Evolutionary conservation across 192 early-diverging fungal genomes (phyloP).

Genomic region (Entomortierella parvispora): DNA sequence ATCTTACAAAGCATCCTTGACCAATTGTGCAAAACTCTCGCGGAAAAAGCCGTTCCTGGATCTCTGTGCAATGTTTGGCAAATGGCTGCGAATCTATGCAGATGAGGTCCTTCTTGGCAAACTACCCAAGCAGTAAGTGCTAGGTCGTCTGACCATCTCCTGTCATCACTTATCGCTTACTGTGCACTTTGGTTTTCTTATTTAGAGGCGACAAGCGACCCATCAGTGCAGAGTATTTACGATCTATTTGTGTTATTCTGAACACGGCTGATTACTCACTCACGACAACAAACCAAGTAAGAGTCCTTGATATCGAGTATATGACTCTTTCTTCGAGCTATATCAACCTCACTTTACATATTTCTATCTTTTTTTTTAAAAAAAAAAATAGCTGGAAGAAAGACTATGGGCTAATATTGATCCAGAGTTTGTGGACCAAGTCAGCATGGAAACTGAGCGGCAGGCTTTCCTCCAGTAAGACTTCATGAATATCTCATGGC

Average conservation of each 20-base stretch:
- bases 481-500: no score
- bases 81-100: slow-evolving; percentile 83
- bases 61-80: slow-evolving; percentile 81
- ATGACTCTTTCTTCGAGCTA: background rate
- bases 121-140: slow-evolving; percentile 70
- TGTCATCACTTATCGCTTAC: background rate
- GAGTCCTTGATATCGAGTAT: background rate
- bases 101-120: slow-evolving; percentile 75
- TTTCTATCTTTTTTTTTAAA: slow-evolving; percentile 6
- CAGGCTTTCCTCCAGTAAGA: slow-evolving; percentile 84
- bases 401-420: slow-evolving; percentile 89
- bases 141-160: background rate
- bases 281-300: slow-evolving; percentile 79
- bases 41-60: slow-evolving; percentile 89
- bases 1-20: slow-evolving; percentile 89
- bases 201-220: slow-evolving; percentile 69
- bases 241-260: slow-evolving; percentile 79
- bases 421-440: slow-evolving; percentile 67
- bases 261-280: slow-evolving; percentile 97
- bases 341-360: background rate
- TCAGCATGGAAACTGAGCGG: slow-evolving; percentile 79
- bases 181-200: background rate
- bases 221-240: slow-evolving; percentile 74
- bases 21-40: slow-evolving; percentile 86
- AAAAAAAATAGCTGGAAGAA: slow-evolving; percentile 81